These are phyloP conservation scores for Amanita polypyramis DNA, from an alignment of 768 basidiomycete genomes.

Conservation along the genomic window DNA sequence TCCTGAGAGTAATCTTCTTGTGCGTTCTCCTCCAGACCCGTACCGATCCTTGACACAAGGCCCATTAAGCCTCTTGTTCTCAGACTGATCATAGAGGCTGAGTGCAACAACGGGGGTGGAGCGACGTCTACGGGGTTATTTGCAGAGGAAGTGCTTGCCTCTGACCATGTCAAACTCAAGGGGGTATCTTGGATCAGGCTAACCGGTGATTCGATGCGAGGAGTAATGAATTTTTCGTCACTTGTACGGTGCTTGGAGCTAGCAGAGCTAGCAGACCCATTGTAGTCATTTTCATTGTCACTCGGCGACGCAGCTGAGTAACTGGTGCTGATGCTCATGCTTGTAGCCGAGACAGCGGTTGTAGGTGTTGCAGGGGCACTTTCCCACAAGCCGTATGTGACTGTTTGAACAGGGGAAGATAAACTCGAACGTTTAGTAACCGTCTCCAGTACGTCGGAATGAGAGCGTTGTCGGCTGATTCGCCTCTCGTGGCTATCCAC, in stretches of 20 bases:
- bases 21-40: background rate
- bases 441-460: background rate
- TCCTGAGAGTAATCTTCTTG: background rate
- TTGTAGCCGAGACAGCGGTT: background rate
- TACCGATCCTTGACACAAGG: conserved; percentile 3
- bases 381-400: conserved; percentile 4
- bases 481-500: background rate
- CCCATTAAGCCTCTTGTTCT: background rate
- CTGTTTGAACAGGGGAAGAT: background rate
- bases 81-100: background rate
- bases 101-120: background rate
- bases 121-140: conserved; percentile 1
- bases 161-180: background rate
- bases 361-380: conserved; percentile 5
- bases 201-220: background rate
- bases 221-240: background rate
- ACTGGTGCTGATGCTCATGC: conserved; percentile 1
- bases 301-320: conserved; percentile 3
- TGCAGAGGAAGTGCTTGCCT: background rate
- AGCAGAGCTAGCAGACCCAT: background rate
- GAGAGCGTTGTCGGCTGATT: background rate
- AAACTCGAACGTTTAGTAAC: background rate
- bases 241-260: background rate
- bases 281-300: background rate
- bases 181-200: background rate